phyloP scores from a whole-genome alignment of 1,284 basidiomycete genomes.

The Sporisorium graminicola region DNA sequence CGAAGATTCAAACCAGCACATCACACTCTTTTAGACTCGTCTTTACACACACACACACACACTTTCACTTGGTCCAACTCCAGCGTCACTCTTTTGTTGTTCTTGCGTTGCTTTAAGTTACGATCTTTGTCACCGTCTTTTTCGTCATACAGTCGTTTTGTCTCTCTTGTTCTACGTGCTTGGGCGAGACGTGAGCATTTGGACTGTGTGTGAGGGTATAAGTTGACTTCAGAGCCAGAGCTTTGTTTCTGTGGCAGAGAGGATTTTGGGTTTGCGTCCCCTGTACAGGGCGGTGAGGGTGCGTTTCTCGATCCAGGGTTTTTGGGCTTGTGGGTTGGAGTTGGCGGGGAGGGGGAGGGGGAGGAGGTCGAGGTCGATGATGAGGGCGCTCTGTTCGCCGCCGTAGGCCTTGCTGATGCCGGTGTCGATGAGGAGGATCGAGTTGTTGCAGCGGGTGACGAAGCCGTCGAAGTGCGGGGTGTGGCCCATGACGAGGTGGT shows the following conservation, averaged over 20 bases:
- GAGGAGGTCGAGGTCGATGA: slow-evolving; percentile 54
- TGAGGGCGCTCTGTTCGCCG: slow-evolving; percentile 61
- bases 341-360: slow-evolving; percentile 29
- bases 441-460: slow-evolving; percentile 51
- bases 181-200: not conserved
- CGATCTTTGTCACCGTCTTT: slow-evolving; percentile 1
- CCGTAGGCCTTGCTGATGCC: slow-evolving; percentile 66
- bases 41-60: not conserved
- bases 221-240: slow-evolving; percentile 27
- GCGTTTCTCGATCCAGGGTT: slow-evolving; percentile 36
- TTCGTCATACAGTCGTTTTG: not conserved
- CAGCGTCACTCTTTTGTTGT: slow-evolving; percentile 25
- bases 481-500: slow-evolving; percentile 63
- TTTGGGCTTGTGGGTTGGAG: not conserved
- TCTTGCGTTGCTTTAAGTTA: not conserved
- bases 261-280: slow-evolving; percentile 35
- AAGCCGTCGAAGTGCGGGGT: slow-evolving; percentile 66
- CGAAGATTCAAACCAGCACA: not conserved
- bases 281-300: slow-evolving; percentile 50
- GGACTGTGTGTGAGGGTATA: not conserved
- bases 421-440: slow-evolving; percentile 65
- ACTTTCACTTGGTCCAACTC: slow-evolving; percentile 33
- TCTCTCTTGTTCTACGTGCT: not conserved
- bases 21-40: not conserved
- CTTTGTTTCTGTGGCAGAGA: slow-evolving; percentile 10